Percentiles rank a stretch among this genome's conserved stretches.
phyloP scores from a whole-genome alignment of 306 rosid genomes.

The Mimosa bimucronata region DNA sequence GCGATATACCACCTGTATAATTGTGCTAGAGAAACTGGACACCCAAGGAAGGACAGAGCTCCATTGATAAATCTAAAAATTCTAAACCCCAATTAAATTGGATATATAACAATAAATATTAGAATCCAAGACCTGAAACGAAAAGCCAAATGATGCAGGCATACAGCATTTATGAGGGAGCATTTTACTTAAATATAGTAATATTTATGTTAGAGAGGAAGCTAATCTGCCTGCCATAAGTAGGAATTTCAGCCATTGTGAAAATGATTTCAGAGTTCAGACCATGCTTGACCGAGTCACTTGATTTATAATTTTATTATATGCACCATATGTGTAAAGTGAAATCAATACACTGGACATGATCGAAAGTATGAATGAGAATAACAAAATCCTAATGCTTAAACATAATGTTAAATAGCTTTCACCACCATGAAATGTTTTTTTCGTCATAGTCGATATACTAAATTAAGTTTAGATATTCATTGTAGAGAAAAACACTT shows the following conservation, averaged over 20 bases:
- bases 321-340: not conserved
- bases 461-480: too few relatives aligned
- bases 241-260: not conserved
- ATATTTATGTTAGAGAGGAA: not conserved
- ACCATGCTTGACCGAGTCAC: not conserved
- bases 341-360: not conserved
- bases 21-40: not conserved
- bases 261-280: too few relatives aligned
- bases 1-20: constrained; percentile 36
- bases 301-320: not conserved
- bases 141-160: not conserved
- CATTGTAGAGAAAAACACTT: too few relatives aligned
- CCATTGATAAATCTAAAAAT: not conserved
- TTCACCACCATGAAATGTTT: too few relatives aligned
- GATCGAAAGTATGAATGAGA: not conserved
- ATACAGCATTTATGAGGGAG: not conserved
- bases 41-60: not conserved
- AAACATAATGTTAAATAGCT: too few relatives aligned
- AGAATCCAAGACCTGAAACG: not conserved
- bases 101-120: not conserved
- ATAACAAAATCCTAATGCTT: not conserved
- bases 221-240: not conserved
- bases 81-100: not conserved
- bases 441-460: too few relatives aligned
- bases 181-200: not conserved